These are phyloP conservation scores for Penicillium lividum DNA, from an alignment of 495 filamentous ascomycete genomes.

Conservation along the genomic window DNA sequence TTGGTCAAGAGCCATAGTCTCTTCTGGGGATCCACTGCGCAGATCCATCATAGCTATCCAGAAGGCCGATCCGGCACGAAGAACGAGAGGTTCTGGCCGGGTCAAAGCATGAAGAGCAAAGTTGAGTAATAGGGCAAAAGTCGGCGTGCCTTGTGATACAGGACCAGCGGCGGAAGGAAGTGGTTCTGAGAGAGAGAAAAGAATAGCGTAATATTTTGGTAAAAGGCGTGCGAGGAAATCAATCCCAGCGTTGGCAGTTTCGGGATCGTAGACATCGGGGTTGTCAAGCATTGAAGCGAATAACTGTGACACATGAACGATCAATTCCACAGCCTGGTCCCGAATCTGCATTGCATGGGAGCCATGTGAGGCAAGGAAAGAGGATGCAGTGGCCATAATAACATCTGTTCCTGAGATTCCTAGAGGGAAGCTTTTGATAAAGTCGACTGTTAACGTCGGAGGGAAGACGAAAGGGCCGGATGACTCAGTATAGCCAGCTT, in stretches of 20 bases:
- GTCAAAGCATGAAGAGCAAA: constrained; percentile 74
- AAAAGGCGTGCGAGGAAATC: constrained; percentile 69
- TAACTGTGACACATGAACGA: constrained; percentile 65
- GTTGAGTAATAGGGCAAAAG: constrained; percentile 69
- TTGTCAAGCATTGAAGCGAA: constrained; percentile 63
- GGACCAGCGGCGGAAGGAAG: constrained; percentile 14
- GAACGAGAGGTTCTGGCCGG: constrained; percentile 75
- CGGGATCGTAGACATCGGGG: constrained; percentile 61
- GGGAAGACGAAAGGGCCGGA: constrained; percentile 77
- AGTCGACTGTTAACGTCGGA: constrained; percentile 66
- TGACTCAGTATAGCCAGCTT: constrained; percentile 76
- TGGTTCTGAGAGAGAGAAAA: constrained; percentile 38
- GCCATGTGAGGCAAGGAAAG: constrained; percentile 62
- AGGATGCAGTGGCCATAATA: constrained; percentile 76
- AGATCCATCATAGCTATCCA: constrained; percentile 64
- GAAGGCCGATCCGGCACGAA: constrained; percentile 75
- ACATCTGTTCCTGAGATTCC: constrained; percentile 69
- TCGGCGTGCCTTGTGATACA: constrained; percentile 23
- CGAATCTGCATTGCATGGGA: constrained; percentile 56
- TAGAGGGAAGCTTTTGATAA: constrained; percentile 62
- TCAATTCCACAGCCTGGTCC: constrained; percentile 53
- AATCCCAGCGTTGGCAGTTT: constrained; percentile 75
- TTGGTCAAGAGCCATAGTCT: constrained; percentile 49
- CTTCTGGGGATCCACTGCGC: constrained; percentile 37
- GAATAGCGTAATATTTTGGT: constrained; percentile 54